Evolutionary conservation across 345 rosid genomes (phyloP).

Genomic region (Pistacia integerrima): DNA sequence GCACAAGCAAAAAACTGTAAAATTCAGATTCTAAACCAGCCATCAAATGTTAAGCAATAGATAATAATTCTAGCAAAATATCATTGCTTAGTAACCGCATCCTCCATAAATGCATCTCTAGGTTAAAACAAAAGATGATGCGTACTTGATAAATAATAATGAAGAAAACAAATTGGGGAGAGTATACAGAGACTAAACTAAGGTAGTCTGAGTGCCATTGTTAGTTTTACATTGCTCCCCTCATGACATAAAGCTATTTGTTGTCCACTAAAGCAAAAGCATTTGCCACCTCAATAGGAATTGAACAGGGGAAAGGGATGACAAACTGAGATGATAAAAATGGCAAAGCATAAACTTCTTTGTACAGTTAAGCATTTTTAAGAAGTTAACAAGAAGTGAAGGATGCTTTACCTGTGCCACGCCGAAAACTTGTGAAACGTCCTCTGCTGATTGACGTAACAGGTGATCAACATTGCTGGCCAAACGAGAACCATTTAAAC

Average conservation of each 20-base stretch:
- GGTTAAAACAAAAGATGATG: background rate
- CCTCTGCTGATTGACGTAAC: constrained; percentile 25
- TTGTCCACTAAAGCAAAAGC: background rate
- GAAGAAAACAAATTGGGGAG: background rate
- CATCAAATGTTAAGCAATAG: background rate
- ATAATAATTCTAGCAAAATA: too few species aligned
- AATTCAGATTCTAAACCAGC: background rate
- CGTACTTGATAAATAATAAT: background rate
- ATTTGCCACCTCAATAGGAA: background rate
- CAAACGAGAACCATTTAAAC: constrained; percentile 13
- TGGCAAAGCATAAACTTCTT: constrained; percentile 10
- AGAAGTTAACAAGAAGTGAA: background rate
- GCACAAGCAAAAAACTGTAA: too few species aligned
- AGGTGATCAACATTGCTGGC: constrained; percentile 20
- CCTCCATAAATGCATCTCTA: background rate
- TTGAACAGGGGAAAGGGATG: background rate
- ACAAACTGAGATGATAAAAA: constrained; percentile 7
- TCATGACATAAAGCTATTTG: background rate
- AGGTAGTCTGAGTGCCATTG: background rate
- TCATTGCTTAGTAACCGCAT: too few species aligned
- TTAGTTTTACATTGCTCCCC: background rate
- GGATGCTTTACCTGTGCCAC: constrained; percentile 37
- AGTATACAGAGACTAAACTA: background rate
- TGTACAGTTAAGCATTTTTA: background rate
- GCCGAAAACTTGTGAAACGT: constrained; percentile 22